Evolutionary conservation across 2,329 filamentous ascomycete genomes (phyloP).

Genomic region (Cladosporium oxysporum): DNA sequence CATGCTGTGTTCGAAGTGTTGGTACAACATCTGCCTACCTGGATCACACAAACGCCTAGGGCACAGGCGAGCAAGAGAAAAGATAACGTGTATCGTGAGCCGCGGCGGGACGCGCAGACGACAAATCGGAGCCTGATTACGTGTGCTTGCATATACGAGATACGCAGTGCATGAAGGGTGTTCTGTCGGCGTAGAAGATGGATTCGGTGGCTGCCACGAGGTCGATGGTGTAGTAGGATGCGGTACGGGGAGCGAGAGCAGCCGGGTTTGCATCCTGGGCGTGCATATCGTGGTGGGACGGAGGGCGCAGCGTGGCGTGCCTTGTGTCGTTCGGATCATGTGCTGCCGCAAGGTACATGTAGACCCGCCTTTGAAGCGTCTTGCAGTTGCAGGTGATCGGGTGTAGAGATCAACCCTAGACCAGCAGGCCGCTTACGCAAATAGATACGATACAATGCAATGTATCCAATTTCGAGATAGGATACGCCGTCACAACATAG

Average conservation of each 20-base stretch:
- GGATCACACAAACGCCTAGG: background rate
- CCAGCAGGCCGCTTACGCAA: background rate
- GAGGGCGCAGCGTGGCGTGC: background rate
- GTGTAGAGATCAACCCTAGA: background rate
- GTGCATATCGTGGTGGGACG: background rate
- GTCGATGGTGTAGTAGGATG: background rate
- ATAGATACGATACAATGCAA: background rate
- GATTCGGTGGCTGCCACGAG: constrained; percentile 17
- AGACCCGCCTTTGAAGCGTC: background rate
- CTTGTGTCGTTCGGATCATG: constrained; percentile 1
- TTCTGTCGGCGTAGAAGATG: background rate
- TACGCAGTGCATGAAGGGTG: background rate
- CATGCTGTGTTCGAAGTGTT: background rate
- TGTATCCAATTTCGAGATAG: background rate
- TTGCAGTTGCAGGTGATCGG: background rate
- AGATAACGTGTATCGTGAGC: background rate
- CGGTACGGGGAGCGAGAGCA: constrained; percentile 2
- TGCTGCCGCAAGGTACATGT: constrained; percentile 1
- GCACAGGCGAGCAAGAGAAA: background rate
- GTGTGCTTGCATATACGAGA: background rate
- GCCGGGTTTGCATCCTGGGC: background rate
- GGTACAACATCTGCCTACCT: constrained; percentile 1
- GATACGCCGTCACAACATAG: background rate
- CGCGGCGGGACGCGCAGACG: background rate
- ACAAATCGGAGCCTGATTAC: background rate